A percentile compares a stretch with the other conserved stretches of the same genome.
These are phyloP conservation scores for Perkinsus chesapeaki DNA, from an alignment of 169 alveolate genomes.

Conservation along the genomic window DNA sequence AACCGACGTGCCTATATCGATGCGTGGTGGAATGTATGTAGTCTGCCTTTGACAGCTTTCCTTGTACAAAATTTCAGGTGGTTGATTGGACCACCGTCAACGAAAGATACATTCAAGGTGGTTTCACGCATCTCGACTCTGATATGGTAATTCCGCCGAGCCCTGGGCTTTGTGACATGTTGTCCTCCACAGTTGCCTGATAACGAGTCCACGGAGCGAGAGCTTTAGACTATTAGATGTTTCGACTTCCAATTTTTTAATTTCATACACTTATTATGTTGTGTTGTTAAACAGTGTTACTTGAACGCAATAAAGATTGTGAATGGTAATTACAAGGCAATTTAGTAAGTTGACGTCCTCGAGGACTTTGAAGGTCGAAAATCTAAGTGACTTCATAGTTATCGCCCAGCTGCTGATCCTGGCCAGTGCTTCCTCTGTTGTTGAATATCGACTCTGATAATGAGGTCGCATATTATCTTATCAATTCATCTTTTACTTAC, in stretches of 20 bases:
- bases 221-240: background rate
- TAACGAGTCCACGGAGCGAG: background rate
- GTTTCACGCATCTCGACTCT: background rate
- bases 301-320: no score
- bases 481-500: background rate
- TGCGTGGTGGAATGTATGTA: background rate
- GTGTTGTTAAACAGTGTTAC: no score
- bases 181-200: background rate
- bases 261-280: no score
- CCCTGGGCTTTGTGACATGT: background rate
- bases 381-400: background rate
- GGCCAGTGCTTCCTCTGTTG: background rate
- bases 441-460: background rate
- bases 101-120: background rate
- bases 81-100: background rate
- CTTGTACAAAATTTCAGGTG: background rate
- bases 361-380: background rate
- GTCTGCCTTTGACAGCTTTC: background rate
- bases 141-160: background rate
- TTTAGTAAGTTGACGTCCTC: background rate
- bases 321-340: no score
- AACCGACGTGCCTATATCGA: slow-evolving; percentile 25
- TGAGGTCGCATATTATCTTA: background rate
- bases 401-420: background rate
- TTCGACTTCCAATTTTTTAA: no score